Percentiles rank a stretch among this genome's conserved stretches.
Evolutionary conservation across 306 rosid genomes (phyloP).

Genomic region (Erythrophleum fordii): DNA sequence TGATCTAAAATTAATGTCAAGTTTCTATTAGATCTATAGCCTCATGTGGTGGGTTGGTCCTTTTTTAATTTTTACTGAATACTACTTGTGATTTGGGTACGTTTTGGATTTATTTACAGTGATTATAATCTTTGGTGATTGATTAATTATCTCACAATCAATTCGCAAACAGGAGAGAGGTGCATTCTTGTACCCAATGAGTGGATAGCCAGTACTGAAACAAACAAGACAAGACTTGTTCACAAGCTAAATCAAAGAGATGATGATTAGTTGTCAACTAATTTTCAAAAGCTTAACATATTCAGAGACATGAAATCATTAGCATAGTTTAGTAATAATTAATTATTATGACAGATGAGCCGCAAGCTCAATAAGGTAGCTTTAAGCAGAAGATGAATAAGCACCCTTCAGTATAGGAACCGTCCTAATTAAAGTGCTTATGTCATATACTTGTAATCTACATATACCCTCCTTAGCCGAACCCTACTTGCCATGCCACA

Average conservation of each 20-base stretch:
- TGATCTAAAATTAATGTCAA: neutral
- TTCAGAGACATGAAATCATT: constrained; percentile 30
- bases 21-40: constrained; percentile 12
- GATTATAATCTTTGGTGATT: neutral
- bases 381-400: constrained; percentile 36
- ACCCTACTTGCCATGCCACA: constrained; percentile 55
- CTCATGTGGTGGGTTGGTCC: constrained; percentile 30
- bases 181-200: neutral
- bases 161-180: neutral
- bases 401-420: neutral
- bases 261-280: constrained; percentile 31
- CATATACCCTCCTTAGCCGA: constrained; percentile 54
- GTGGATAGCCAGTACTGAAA: neutral
- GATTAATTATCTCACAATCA: neutral
- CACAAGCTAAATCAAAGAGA: constrained; percentile 13
- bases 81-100: neutral
- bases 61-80: neutral
- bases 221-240: neutral
- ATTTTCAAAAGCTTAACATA: constrained; percentile 12
- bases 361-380: constrained; percentile 8
- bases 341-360: constrained; percentile 41
- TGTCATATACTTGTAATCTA: constrained; percentile 52
- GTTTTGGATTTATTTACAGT: neutral
- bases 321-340: constrained; percentile 38
- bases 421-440: constrained; percentile 44